phyloP scores from a whole-genome alignment of 345 rosid species.

The Punica granatum region DNA sequence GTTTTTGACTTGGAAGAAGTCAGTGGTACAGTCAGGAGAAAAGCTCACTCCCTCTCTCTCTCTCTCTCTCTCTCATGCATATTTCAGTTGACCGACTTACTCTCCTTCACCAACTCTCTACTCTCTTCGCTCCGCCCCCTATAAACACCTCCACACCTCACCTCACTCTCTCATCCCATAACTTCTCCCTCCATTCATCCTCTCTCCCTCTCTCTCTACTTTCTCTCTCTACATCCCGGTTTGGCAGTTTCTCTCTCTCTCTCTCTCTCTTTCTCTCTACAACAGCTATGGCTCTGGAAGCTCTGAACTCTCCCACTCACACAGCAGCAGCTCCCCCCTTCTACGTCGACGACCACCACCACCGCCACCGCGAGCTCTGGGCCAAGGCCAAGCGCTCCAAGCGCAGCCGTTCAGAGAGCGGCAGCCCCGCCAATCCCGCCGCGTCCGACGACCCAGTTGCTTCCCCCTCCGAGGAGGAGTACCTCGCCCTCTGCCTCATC shows the following conservation, averaged over 20 bases:
- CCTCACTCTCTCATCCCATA: not conserved
- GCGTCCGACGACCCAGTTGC: constrained; percentile 13
- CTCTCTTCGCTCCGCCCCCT: not conserved
- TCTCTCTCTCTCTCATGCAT: not conserved
- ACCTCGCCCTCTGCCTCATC: constrained; percentile 71
- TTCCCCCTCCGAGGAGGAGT: constrained; percentile 51
- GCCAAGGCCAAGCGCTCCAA: constrained; percentile 65
- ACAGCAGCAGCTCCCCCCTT: not conserved
- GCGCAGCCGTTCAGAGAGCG: constrained; percentile 21
- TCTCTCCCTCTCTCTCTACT: constrained; percentile 3
- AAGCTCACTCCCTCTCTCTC: not conserved
- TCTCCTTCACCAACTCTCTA: constrained; percentile 2
- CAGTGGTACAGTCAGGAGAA: not conserved
- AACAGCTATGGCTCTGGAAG: constrained; percentile 18
- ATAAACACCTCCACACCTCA: not conserved
- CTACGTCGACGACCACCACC: constrained; percentile 14
- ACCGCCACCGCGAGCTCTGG: constrained; percentile 33
- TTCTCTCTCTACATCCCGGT: not conserved
- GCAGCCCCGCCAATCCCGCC: not conserved
- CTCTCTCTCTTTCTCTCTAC: not conserved
- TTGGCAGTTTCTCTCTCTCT: constrained; percentile 5
- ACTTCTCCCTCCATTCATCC: not conserved
- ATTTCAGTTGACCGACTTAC: constrained; percentile 8
- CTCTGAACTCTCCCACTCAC: constrained; percentile 19
- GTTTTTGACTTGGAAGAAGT: constrained; percentile 4